Evolutionary conservation across 345 rosid species (phyloP), one percentile per base, ranked within the genome.

Genomic region (Brassica carinata): DNA sequence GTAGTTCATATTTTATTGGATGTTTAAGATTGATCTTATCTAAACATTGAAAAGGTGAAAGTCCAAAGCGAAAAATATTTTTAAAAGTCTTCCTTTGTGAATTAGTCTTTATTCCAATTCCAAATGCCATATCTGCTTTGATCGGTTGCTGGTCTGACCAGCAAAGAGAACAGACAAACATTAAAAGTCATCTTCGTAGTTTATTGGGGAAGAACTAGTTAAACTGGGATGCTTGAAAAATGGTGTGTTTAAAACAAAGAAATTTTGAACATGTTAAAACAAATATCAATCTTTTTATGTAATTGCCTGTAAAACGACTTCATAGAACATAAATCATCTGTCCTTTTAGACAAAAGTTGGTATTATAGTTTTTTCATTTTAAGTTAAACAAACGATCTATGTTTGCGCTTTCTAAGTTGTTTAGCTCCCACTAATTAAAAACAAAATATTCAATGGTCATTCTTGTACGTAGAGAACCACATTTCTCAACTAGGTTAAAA

Each of bases 401-500:
- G 3, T 30, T 26, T 9, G 19, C 59, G 45, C n/a, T 19, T 18
- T 67, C 36, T 15, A 76, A 36, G 64, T 15, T 53, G 61, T 77
- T 55, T 45, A 66, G 77, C 82, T 17, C 51, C 74, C 69, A 27
- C 45, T 65, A 31, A 69, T 7, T 14, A 48, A 69, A 65, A 45
- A 13, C 30, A 33, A 65, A 65, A 38, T 65, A 72, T 26, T 65
- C 81, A 78, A 72, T 55, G 67, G 81, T 66, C 77, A 55, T 53
- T 33, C 15, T 34, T 51, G 30, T 71, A 48, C 51, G 64, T 78
- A 64, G 66, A 64, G 29, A 64, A 63, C 33, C 72, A 64, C 66
- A 71, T 71, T 78, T 64, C 61, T 72, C 81, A 72, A 71, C 77
- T 71, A 31, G 57, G 29, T 51, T 65, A 43, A 64, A 51, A 72